Conservation (phyloP, 2,329 filamentous ascomycete species). For the Phaeophleospora eucalypticola region DNA sequence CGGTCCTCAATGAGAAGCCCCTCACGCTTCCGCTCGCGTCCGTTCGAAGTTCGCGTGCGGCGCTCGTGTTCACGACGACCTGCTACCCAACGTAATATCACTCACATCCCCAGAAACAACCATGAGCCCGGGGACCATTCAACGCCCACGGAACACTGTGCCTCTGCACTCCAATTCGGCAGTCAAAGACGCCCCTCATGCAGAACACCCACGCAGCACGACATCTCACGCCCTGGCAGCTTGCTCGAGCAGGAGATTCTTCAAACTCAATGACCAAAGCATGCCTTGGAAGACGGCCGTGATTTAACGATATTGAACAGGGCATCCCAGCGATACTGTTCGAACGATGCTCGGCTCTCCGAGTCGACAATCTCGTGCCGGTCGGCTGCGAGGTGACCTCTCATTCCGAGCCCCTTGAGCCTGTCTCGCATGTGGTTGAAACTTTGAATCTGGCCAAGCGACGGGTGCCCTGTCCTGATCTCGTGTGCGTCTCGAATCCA, state of each 20-base stretch:
- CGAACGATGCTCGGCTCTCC: neutral
- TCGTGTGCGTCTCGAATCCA: neutral
- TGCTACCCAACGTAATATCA: neutral
- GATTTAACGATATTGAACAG: neutral
- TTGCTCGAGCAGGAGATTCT: neutral
- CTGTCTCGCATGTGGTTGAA: conserved; percentile 3
- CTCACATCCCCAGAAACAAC: neutral
- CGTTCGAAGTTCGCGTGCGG: too few relatives aligned
- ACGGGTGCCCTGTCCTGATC: neutral
- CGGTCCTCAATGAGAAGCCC: too few relatives aligned
- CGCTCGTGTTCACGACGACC: too few relatives aligned
- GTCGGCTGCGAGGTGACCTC: neutral
- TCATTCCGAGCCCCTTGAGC: conserved; percentile 1
- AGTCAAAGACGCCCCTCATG: neutral
- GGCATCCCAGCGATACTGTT: conserved; percentile 6
- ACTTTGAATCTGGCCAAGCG: neutral
- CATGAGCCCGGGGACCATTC: neutral
- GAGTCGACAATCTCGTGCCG: neutral
- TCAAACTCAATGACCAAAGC: neutral
- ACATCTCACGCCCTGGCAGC: neutral
- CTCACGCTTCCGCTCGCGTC: too few relatives aligned
- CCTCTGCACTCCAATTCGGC: neutral
- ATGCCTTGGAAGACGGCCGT: neutral
- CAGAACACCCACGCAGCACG: neutral
- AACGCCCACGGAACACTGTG: too few relatives aligned